Conservation (phyloP, 1,284 basidiomycete genomes). For the Apiotrichum mycotoxinovorans region DNA sequence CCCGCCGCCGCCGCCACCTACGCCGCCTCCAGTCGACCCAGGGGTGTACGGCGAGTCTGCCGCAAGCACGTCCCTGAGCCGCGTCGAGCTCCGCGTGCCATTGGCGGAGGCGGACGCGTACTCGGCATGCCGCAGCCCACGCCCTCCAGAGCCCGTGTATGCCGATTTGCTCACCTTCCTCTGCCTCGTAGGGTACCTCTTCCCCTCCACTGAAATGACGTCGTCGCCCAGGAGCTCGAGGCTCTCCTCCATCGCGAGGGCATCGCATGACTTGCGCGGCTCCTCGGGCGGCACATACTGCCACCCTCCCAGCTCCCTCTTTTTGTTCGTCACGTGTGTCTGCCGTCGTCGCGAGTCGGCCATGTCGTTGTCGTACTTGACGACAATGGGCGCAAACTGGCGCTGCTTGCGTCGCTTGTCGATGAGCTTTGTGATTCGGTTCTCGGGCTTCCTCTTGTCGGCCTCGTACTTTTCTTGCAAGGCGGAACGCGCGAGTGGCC, state of each 20-base stretch:
- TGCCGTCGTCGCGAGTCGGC: background rate
- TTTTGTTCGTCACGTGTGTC: too few relatives aligned
- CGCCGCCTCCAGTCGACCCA: background rate
- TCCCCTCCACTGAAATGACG: background rate
- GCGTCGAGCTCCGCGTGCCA: too few relatives aligned
- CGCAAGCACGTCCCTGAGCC: too few relatives aligned
- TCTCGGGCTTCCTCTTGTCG: background rate
- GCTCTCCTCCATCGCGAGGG: background rate
- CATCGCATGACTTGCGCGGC: background rate
- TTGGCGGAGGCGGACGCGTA: background rate
- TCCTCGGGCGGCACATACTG: background rate
- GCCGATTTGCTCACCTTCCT: background rate
- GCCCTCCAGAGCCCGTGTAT: background rate
- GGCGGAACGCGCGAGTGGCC: background rate
- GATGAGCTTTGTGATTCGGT: background rate
- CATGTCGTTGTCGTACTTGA: background rate
- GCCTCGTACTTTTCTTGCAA: background rate
- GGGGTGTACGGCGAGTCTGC: background rate
- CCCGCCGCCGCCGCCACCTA: too few relatives aligned
- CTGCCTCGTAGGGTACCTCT: background rate
- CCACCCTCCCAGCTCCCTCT: background rate
- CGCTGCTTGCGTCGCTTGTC: background rate
- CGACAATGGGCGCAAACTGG: background rate
- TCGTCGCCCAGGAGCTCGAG: background rate
- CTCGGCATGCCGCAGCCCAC: background rate